Conservation (phyloP, 352 stramenopile genomes). For the Pythium dissotocum region DNA sequence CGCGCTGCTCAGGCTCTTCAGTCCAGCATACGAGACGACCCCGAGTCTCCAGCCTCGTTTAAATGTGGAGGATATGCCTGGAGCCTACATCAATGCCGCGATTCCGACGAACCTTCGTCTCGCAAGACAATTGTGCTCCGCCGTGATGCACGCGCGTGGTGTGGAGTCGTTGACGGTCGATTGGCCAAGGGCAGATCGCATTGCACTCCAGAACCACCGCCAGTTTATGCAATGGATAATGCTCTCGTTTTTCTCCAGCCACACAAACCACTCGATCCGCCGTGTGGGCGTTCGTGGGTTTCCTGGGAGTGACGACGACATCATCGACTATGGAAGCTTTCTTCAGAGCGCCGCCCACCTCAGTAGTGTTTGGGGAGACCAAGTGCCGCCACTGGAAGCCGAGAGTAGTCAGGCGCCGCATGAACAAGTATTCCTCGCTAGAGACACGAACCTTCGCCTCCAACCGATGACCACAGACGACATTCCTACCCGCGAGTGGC, state of each 20-base stretch:
- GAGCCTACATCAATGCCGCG: not conserved
- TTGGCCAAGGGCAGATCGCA: not conserved
- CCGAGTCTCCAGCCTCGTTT: not conserved
- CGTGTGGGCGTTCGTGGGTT: not conserved
- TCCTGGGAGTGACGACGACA: not conserved
- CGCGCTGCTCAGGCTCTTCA: no score
- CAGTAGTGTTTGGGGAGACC: not conserved
- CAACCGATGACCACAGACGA: no score
- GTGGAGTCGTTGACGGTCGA: not conserved
- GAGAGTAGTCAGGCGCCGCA: not conserved
- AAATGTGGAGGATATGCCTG: not conserved
- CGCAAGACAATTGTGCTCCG: not conserved
- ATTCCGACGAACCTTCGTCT: not conserved
- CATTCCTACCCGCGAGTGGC: no score
- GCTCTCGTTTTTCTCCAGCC: not conserved
- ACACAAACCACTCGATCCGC: not conserved
- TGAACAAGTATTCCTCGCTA: not conserved
- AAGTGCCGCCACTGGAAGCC: not conserved
- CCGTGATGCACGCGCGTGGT: not conserved
- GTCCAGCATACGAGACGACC: not conserved
- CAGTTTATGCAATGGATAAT: not conserved
- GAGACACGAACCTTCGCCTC: not conserved
- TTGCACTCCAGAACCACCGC: not conserved
- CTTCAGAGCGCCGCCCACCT: not conserved
- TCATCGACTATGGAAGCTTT: not conserved